These are phyloP conservation scores for Nepenthes alata DNA, from an alignment of 179 eudicot species.

Conservation along the genomic window DNA sequence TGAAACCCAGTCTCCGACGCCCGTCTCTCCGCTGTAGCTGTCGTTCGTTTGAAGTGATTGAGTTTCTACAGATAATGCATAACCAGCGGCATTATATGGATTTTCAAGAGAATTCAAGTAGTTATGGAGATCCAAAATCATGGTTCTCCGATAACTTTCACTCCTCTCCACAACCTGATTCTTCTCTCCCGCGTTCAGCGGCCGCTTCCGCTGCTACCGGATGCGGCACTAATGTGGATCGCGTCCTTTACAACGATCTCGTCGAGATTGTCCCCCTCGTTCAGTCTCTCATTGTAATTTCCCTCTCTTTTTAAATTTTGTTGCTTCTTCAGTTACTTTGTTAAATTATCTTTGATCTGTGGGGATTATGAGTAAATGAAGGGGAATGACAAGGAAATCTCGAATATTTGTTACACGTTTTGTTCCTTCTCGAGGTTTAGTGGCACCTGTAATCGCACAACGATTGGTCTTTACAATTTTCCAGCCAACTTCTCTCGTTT, in stretches of 20 bases:
- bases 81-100: conserved; percentile 3
- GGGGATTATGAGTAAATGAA: too few species aligned
- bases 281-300: conserved; percentile 65
- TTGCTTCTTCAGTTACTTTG: neutral
- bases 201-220: conserved; percentile 8
- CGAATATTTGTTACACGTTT: too few species aligned
- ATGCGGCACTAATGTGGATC: conserved; percentile 36
- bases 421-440: too few species aligned
- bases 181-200: neutral
- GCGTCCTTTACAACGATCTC: conserved; percentile 48
- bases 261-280: conserved; percentile 77
- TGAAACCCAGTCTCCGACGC: too few species aligned
- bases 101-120: conserved; percentile 1
- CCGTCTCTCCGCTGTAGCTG: too few species aligned
- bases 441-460: too few species aligned
- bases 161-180: conserved; percentile 2
- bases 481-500: too few species aligned
- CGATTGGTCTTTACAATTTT: too few species aligned
- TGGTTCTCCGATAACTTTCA: conserved; percentile 2
- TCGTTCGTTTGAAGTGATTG: neutral
- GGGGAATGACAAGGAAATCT: too few species aligned
- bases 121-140: conserved; percentile 7
- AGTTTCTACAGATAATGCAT: neutral
- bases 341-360: neutral
- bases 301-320: conserved; percentile 2